These are phyloP conservation scores for Marasmius oreades DNA, from an alignment of 1,284 basidiomycete species.

Conservation along the genomic window DNA sequence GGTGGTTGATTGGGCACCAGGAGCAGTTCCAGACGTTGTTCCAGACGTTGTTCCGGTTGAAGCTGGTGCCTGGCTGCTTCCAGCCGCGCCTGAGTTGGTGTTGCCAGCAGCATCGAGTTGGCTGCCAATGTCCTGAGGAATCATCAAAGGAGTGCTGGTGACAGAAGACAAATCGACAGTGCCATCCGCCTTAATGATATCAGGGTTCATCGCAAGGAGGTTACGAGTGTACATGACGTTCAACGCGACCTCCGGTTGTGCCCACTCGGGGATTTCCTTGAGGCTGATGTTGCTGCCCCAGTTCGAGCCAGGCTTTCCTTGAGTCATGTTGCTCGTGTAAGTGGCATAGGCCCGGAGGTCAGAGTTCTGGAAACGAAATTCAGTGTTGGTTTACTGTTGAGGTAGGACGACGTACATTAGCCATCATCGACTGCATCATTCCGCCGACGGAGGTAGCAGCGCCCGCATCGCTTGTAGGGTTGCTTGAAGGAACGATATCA, in stretches of 20 bases:
- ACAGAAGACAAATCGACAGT: conserved; percentile 45
- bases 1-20: conserved; percentile 19
- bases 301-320: conserved; percentile 45
- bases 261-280: conserved; percentile 48
- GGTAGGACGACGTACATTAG: conserved; percentile 35
- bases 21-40: conserved; percentile 23
- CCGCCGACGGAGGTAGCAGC: conserved; percentile 42
- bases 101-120: conserved; percentile 36
- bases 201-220: conserved; percentile 60
- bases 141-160: conserved; percentile 44
- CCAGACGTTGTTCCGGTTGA: conserved; percentile 24
- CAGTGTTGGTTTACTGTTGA: not conserved
- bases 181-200: conserved; percentile 49
- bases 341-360: conserved; percentile 52
- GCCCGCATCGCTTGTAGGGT: conserved; percentile 50
- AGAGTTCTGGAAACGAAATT: conserved; percentile 35
- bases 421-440: conserved; percentile 48
- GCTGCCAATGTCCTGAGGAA: conserved; percentile 53
- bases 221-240: conserved; percentile 62
- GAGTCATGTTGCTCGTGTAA: conserved; percentile 46
- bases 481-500: conserved; percentile 33
- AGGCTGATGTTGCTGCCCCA: conserved; percentile 68
- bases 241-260: conserved; percentile 45
- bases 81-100: conserved; percentile 21
- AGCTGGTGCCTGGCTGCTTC: conserved; percentile 23